Conservation (phyloP, 371 early-diverging fungal genomes). For the Syncephalastrum racemosum region DNA sequence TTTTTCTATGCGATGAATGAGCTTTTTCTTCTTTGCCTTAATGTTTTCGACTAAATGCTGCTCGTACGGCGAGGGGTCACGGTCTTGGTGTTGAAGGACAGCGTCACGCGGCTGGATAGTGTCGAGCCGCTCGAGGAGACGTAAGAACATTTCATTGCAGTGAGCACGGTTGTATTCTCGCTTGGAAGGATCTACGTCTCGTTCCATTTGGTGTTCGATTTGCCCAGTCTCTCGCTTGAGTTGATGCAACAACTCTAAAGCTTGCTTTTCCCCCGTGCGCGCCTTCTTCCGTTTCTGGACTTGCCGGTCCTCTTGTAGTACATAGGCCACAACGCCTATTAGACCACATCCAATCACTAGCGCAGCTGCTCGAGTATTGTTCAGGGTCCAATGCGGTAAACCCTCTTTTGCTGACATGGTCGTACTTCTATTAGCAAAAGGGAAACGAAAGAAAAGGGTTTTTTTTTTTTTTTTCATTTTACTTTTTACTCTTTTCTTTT, state of each 20-base stretch:
- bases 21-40: constrained; percentile 26
- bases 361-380: no score
- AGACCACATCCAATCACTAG: no score
- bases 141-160: constrained; percentile 37
- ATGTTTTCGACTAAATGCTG: constrained; percentile 20
- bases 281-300: constrained; percentile 27
- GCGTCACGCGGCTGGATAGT: constrained; percentile 33
- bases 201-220: constrained; percentile 18
- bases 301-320: constrained; percentile 36
- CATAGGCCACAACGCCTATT: constrained; percentile 6
- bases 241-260: constrained; percentile 24
- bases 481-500: no score
- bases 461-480: no score
- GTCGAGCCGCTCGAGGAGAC: constrained; percentile 39
- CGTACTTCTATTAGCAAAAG: no score
- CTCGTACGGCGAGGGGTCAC: constrained; percentile 24
- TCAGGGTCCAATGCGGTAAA: no score
- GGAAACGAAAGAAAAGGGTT: no score
- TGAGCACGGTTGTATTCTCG: constrained; percentile 29
- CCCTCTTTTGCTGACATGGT: no score
- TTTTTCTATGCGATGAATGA: constrained; percentile 20
- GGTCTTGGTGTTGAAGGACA: constrained; percentile 14
- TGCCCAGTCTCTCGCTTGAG: constrained; percentile 23
- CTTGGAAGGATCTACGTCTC: constrained; percentile 6
- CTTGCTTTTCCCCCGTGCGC: constrained; percentile 17